Evolutionary conservation across 441 rosid species (phyloP), one percentile per base, ranked within the genome.

Genomic region (Bruguiera hainesii): DNA sequence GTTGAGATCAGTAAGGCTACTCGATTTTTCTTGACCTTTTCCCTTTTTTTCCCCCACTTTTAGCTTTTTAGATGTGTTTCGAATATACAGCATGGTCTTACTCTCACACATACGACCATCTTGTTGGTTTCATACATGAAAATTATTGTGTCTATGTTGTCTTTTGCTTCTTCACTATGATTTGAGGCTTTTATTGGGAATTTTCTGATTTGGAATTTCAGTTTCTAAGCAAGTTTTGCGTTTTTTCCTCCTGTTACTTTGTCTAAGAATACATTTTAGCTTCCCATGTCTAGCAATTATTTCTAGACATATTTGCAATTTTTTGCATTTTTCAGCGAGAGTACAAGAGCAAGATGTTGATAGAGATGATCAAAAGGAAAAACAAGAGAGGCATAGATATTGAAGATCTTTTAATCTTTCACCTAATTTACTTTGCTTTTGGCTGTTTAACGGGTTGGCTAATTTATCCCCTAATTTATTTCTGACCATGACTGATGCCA

Each of bases 161-260:
- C 6, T n/a, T 59, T n/a, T 64, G 26, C 31, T 53, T 37, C 53
- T 67, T 59, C 37, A 62, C 42, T 19, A 26, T 62, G 31, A 56
- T 63, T 28, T 63, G 48, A 65, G 9, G 37, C 58, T 35, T 57
- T 42, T 59, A 5, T 48, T 26, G 56, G 20, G 49, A 1, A 10
- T 20, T 52, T 28, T 73, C 60, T 56, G 64, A 56, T 67, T 60
- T 28, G 16, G 51, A 50, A 20, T 46, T 73, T 3, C 28, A 23
- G 58, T 8, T 67, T 56, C 48, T 49, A 21, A 29, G 42, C 31
- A 49, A 7, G 16, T 20, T 66, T 39, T 29, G 4, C 52, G 5
- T 26, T 28, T 49, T 11, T n/a, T 5, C 1, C 9, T 59, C n/a
- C 37, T 19, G 21, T 21, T 7, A 21, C 3, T 49, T 63, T 29